These are phyloP conservation scores for Raffaelea ambrosiae DNA, from an alignment of 2,329 filamentous ascomycete genomes.

Conservation along the genomic window DNA sequence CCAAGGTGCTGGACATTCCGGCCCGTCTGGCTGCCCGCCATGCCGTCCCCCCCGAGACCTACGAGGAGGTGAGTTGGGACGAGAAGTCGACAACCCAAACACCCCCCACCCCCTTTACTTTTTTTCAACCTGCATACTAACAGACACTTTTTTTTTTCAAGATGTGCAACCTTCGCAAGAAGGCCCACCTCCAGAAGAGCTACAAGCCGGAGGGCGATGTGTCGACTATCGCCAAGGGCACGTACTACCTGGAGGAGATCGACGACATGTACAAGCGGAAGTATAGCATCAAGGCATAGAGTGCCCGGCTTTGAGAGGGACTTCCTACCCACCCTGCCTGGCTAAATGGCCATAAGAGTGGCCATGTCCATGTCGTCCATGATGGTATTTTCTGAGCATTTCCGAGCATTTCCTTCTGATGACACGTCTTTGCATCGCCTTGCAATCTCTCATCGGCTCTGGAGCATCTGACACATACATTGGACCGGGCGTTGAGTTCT, in stretches of 20 bases:
- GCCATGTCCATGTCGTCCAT: too few species aligned
- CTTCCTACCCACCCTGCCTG: too few species aligned
- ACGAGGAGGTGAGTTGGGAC: slow-evolving; percentile 61
- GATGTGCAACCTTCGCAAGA: slow-evolving; percentile 74
- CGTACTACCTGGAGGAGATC: slow-evolving; percentile 72
- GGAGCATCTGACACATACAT: too few species aligned
- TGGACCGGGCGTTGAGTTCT: too few species aligned
- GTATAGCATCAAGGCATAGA: slow-evolving; percentile 66
- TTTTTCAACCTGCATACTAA: slow-evolving; percentile 12
- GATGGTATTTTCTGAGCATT: too few species aligned
- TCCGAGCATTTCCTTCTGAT: too few species aligned
- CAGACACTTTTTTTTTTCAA: slow-evolving; percentile 20
- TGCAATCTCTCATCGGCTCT: too few species aligned
- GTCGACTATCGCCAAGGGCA: slow-evolving; percentile 56
- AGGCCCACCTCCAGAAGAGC: slow-evolving; percentile 75
- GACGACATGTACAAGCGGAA: slow-evolving; percentile 81
- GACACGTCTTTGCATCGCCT: too few species aligned
- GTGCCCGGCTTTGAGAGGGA: too few species aligned
- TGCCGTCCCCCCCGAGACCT: slow-evolving; percentile 60
- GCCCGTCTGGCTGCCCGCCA: slow-evolving; percentile 58
- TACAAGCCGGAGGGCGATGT: slow-evolving; percentile 61
- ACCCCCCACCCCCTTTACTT: background rate
- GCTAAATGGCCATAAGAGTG: too few species aligned
- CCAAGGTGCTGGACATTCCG: slow-evolving; percentile 61
- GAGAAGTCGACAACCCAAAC: too few species aligned